Base-by-base conservation (phyloP, 2,329 filamentous ascomycete species). In the Claviceps quebecensis region DNA sequence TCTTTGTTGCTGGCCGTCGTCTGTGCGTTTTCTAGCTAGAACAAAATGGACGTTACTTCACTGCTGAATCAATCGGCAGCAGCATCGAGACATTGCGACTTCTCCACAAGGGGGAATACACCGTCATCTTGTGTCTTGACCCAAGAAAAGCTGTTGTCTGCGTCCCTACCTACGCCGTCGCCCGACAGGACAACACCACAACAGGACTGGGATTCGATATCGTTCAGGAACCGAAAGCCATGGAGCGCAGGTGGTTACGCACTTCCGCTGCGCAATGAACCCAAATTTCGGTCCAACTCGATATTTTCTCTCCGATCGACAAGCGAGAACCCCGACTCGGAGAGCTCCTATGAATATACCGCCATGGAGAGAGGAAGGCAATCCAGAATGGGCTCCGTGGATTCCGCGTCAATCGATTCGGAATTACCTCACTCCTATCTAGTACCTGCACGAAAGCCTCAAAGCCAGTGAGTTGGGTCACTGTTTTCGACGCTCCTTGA, bases 231-330 rank as follows among this genome's bases (percentile, higher is more conserved):
- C 34, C 69, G 73, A 51, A 75, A 66, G 40, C 74, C 74, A 49
- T 78, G 75, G 75, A 71, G 74, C 53, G 74, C 69, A 17, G 70
- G 68, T 37, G 73, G 73, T 43, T 76, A 73, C 55, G 71, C 70
- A 23, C 63, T 76, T 22, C 69, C 72, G 4, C 60, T 70, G 44
- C 64, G 67, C 13, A 54, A 68, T 50, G 68, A 72, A 46, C 62
- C 63, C 19, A 71, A 69, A 54, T 55, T 60, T 40, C 57, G 55
- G 17, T 60, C 57, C 38, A 54, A 52, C 41, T 55, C 59, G 26
- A 49, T 57, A 6, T 57, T 57, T 34, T 54, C 59, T 2, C 50
- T 55, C 29, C 53, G 57, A 41, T 60, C 63, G 26, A 53, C 57
- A 22, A 59, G 55, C 52, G 59, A 65, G 14, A 46, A 53, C 17